Conservation (phyloP, 1,284 basidiomycete species). For the Papiliotrema fonsecae region DNA sequence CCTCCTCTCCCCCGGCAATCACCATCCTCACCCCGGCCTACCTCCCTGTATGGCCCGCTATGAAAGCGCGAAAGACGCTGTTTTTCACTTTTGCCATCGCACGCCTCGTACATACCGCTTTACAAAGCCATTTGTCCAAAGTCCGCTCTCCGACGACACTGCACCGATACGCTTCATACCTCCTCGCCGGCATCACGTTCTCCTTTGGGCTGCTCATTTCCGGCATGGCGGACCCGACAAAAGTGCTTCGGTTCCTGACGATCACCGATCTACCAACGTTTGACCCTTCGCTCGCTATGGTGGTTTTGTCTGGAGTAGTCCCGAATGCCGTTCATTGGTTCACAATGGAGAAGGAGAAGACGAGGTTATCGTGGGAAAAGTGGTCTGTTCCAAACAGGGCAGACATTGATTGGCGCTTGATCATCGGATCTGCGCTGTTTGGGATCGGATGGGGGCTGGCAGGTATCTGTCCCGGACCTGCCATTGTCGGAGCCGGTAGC, state of each 20-base stretch:
- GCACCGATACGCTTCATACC: slow-evolving; percentile 31
- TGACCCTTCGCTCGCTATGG: slow-evolving; percentile 51
- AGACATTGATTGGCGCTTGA: slow-evolving; percentile 53
- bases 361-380: slow-evolving; percentile 24
- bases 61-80: not conserved
- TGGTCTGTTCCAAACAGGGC: slow-evolving; percentile 34
- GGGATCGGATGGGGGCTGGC: slow-evolving; percentile 64
- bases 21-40: slow-evolving; percentile 13
- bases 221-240: slow-evolving; percentile 55
- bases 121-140: slow-evolving; percentile 4
- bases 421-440: slow-evolving; percentile 58
- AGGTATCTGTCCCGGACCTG: slow-evolving; percentile 57
- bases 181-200: slow-evolving; percentile 55
- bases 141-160: not conserved
- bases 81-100: not conserved
- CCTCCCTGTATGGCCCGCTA: not conserved
- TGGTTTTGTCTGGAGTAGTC: slow-evolving; percentile 49
- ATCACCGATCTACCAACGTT: slow-evolving; percentile 19
- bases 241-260: slow-evolving; percentile 57
- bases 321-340: slow-evolving; percentile 47
- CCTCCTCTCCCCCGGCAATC: no score
- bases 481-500: slow-evolving; percentile 18
- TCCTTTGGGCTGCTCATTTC: slow-evolving; percentile 57
- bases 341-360: slow-evolving; percentile 4
- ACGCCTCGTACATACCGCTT: not conserved